Base-by-base conservation (phyloP, 768 basidiomycete species). In the Russula virescens region DNA sequence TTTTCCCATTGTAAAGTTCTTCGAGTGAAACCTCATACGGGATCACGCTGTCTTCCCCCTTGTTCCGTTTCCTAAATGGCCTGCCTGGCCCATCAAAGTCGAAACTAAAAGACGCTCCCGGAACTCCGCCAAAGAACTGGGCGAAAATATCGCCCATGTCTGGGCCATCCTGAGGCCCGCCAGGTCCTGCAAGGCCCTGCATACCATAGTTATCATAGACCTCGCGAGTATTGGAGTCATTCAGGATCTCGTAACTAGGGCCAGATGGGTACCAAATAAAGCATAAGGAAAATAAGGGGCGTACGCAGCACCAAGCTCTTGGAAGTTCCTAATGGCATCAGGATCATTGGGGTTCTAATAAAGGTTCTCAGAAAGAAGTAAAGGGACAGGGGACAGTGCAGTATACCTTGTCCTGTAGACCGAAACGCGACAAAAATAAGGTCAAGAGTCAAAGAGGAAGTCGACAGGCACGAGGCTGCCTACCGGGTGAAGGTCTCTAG, bases 1-100 rank as follows among this genome's bases (percentile, higher is more conserved):
- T 82, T 74, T 94, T 95, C 34, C 95, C 96, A 60, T 88, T 90
- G 75, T 93, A 98, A 23, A 95, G 77, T 72, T 98, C 95, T 74
- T 97, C 95, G 34, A 98, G 79, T 5, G 90, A 88, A 57, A 96
- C 90, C 45, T 91, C 81, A 72, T 95, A 89, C 4, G 86, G 83
- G 66, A 93, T 85, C 50, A 86, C 77, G 23, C 87, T 83, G 71
- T 94, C 86, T 68, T 88, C 80, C 18, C 88, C 88, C 68, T 83
- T 85, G 16, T 77, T 77, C 66, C 82, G 75, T 55, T 73, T 70
- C 19, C 78, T 76, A 43, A 75, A 68, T 34, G 46, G 60, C 42
- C 60, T 68, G 40, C 65, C 69, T 52, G 55, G 55, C 8, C 71
- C 71, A 16, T 80, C 81, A 55, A 84, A 80, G 49, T 81, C 84